These are phyloP conservation scores for Chlamydomonas eustigma DNA, from an alignment of 139 green algal genomes.

Conservation along the genomic window DNA sequence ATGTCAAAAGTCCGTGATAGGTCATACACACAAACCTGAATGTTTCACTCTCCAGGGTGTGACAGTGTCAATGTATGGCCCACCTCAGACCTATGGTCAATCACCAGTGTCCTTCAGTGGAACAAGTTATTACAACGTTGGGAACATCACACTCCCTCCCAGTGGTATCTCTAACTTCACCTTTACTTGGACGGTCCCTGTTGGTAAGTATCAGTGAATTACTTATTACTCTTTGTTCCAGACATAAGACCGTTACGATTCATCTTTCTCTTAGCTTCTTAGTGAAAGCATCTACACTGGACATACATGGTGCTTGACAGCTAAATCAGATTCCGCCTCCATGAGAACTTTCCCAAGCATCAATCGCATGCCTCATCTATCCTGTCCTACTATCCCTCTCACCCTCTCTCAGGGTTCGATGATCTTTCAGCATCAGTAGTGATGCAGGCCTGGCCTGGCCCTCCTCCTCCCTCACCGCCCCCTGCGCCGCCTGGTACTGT, in stretches of 20 bases:
- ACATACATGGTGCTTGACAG: too few relatives aligned
- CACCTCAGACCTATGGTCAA: neutral
- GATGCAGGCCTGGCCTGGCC: constrained; percentile 12
- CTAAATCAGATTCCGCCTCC: too few relatives aligned
- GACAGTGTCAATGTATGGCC: neutral
- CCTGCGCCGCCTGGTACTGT: neutral
- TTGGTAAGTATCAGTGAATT: constrained; percentile 8
- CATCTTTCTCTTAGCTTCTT: too few relatives aligned
- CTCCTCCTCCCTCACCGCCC: constrained; percentile 20
- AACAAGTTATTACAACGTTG: constrained; percentile 1
- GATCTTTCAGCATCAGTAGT: constrained; percentile 35
- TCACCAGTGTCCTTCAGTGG: neutral
- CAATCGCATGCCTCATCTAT: neutral
- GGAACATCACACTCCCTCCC: constrained; percentile 20
- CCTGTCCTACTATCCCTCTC: too few relatives aligned
- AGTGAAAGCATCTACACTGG: too few relatives aligned
- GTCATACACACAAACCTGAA: too few relatives aligned
- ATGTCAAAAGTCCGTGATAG: neutral
- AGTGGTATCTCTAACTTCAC: constrained; percentile 34
- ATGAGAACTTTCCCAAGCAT: too few relatives aligned
- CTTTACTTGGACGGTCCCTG: constrained; percentile 17
- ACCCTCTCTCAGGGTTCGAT: constrained; percentile 20
- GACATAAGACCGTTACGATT: too few relatives aligned
- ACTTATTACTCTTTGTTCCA: too few relatives aligned
- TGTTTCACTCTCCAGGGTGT: constrained; percentile 2